These are phyloP conservation scores for Eruca vesicaria DNA, from an alignment of 441 rosid species.

Conservation along the genomic window DNA sequence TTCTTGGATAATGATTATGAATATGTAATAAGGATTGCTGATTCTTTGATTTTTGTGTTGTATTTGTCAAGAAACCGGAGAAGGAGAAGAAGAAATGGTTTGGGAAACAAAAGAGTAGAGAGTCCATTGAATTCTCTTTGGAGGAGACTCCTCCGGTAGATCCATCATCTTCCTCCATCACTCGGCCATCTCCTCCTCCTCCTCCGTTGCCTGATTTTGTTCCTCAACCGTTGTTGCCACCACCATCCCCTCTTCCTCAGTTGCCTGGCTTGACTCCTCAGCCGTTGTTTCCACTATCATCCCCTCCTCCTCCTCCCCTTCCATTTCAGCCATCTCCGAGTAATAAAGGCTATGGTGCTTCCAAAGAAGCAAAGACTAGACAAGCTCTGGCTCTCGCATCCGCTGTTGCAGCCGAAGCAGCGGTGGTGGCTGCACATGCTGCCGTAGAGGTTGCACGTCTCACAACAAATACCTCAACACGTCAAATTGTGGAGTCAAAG, in stretches of 20 bases:
- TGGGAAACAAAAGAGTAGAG: constrained; percentile 30
- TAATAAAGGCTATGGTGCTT: not conserved
- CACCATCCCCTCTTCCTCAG: constrained; percentile 28
- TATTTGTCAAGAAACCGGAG: constrained; percentile 26
- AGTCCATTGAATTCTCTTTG: constrained; percentile 16
- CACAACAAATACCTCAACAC: not conserved
- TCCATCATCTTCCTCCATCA: not conserved
- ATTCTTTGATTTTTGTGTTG: constrained; percentile 9
- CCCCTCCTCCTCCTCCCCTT: constrained; percentile 29
- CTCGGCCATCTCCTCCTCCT: constrained; percentile 24
- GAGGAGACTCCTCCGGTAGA: constrained; percentile 17
- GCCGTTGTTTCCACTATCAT: constrained; percentile 31
- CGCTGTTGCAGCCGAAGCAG: constrained; percentile 36
- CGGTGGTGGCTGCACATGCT: constrained; percentile 35
- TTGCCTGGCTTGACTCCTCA: constrained; percentile 27
- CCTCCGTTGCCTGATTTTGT: constrained; percentile 24
- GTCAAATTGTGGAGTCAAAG: not conserved
- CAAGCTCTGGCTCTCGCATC: constrained; percentile 36
- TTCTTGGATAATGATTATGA: not conserved
- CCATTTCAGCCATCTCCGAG: not conserved
- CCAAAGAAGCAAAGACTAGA: constrained; percentile 28
- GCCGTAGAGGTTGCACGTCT: constrained; percentile 35
- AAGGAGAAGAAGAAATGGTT: constrained; percentile 33
- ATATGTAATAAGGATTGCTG: not conserved
- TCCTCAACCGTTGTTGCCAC: constrained; percentile 33